Base-by-base conservation (phyloP, 2,329 filamentous ascomycete species). In the Alternaria hordeiaustralica region DNA sequence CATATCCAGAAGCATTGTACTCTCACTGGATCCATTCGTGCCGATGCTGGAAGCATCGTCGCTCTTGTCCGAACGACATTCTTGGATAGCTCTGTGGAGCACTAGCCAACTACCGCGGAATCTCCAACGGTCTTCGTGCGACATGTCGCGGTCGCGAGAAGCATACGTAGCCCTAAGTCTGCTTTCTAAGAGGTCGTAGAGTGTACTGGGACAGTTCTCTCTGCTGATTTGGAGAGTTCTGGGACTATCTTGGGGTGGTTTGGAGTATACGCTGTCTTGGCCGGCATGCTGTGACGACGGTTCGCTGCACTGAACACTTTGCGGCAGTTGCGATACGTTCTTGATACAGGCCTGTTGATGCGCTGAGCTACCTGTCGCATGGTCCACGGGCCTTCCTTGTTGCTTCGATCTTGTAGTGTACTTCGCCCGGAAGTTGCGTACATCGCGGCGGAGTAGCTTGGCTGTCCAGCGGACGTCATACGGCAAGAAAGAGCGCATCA, bases 81-180 rank as follows among this genome's bases (percentile, higher is more conserved):
- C 55, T 26, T 72, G 61, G 21, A 68, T 56, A 2, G 66, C 65
- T 46, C 64, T 65, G 21, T 64, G 26, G 3, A 75, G 55, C 6
- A 74, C 23, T 10, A 75, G 55, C 58, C 63, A 67, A 46, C 68
- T 65, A 26, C 71, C 72, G 7, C 66, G 67, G 55, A 69, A 67
- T n/a, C 47, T 46, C 67, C 67, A 72, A 6, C 69, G 63, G 13
- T 72, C 60, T 26, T 68, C 25, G 2, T 65, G 43, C 6, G 65
- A 50, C 36, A 68, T 8, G 18, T 67, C 21, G 13, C 50, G 59
- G 3, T 65, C 57, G 12, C 67, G 55, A 13, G 56, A 50, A 8
- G 45, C 41, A 60, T 65, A 70, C 4, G 58, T 18, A 3, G 47
- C 58, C 26, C 63, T 66, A 12, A 67, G 58, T 5, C 59, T 72